A percentile compares a stretch with the other conserved stretches of the same genome.
phyloP scores from a whole-genome alignment of 192 early-diverging fungal genomes.

The Spizellomyces punctatus region DNA sequence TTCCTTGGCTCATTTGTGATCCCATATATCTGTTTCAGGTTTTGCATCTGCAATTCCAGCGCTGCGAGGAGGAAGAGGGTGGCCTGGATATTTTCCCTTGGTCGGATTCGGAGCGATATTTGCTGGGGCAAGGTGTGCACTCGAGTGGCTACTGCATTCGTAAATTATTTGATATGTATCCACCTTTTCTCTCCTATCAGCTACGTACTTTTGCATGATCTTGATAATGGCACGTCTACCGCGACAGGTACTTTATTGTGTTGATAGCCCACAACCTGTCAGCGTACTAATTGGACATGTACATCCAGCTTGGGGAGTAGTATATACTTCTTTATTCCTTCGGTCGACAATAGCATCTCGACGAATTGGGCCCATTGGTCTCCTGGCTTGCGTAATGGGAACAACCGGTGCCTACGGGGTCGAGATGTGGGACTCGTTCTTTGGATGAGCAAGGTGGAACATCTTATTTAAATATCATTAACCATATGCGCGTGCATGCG shows the following conservation, averaged over 20 bases:
- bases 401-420: slow-evolving; percentile 21
- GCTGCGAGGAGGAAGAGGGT: slow-evolving; percentile 14
- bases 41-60: slow-evolving; percentile 19
- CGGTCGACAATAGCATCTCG: slow-evolving; percentile 11
- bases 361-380: slow-evolving; percentile 12
- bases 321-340: slow-evolving; percentile 16
- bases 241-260: slow-evolving; percentile 1
- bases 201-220: slow-evolving; percentile 6
- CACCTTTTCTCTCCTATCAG: background rate
- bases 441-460: background rate
- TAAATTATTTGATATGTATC: no score
- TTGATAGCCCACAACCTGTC: background rate
- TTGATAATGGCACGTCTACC: slow-evolving; percentile 25
- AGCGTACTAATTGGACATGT: background rate
- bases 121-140: slow-evolving; percentile 10
- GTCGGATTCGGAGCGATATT: slow-evolving; percentile 18
- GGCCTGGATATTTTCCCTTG: slow-evolving; percentile 20
- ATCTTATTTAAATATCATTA: no score
- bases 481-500: no score
- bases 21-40: background rate
- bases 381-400: slow-evolving; percentile 13
- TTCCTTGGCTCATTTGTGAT: background rate
- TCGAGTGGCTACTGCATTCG: no score
- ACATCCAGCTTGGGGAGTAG: slow-evolving; percentile 20
- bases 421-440: slow-evolving; percentile 25